Conservation (phyloP, 192 early-diverging fungal genomes). For the Geranomyces variabilis region DNA sequence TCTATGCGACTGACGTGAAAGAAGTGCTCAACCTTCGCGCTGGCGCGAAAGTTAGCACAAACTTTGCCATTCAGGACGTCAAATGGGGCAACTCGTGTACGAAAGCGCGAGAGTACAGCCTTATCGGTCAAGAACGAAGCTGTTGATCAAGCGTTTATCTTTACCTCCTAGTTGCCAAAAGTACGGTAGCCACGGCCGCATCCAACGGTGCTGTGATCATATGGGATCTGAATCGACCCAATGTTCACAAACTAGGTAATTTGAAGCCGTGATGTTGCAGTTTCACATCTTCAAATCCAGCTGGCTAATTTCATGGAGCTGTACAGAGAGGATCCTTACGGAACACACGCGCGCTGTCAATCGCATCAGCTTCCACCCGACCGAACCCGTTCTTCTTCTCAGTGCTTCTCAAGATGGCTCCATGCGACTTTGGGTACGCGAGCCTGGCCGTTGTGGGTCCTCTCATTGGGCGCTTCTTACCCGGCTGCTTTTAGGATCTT, state of each 20-base stretch:
- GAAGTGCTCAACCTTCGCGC: slow-evolving; percentile 71
- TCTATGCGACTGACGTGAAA: slow-evolving; percentile 55
- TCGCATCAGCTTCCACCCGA: slow-evolving; percentile 77
- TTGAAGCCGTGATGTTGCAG: too few relatives aligned
- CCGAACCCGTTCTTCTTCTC: slow-evolving; percentile 65
- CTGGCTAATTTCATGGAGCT: slow-evolving; percentile 14
- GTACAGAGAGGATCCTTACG: slow-evolving; percentile 59
- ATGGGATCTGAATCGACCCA: slow-evolving; percentile 67
- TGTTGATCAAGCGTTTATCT: not conserved
- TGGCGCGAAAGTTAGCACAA: slow-evolving; percentile 56
- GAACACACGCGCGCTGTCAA: slow-evolving; percentile 77
- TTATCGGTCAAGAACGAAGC: not conserved
- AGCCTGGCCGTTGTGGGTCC: slow-evolving; percentile 32
- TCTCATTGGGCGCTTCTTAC: slow-evolving; percentile 61
- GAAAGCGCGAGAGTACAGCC: slow-evolving; percentile 26
- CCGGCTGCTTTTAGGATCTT: slow-evolving; percentile 71
- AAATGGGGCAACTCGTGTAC: slow-evolving; percentile 70
- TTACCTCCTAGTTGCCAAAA: slow-evolving; percentile 46
- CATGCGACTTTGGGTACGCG: slow-evolving; percentile 71
- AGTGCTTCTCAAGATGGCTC: slow-evolving; percentile 77
- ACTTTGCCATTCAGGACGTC: slow-evolving; percentile 71
- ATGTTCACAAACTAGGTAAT: slow-evolving; percentile 46
- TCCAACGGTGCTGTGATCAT: slow-evolving; percentile 73
- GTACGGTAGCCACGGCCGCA: slow-evolving; percentile 72
- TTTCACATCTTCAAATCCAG: too few relatives aligned